These are phyloP conservation scores for Luvunga scandens DNA, from an alignment of 345 rosid species.

Conservation along the genomic window DNA sequence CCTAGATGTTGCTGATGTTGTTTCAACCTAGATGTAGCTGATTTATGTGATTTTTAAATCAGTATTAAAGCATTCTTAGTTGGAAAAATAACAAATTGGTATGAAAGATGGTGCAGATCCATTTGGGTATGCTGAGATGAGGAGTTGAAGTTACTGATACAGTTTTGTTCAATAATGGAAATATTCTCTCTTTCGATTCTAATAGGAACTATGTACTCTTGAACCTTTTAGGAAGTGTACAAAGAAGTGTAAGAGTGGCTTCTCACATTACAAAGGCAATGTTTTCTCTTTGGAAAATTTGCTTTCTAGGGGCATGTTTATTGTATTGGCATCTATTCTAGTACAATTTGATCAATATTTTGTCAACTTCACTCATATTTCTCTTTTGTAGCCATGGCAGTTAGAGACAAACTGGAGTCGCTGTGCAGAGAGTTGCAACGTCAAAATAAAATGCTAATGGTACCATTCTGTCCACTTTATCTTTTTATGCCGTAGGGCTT, in stretches of 20 bases:
- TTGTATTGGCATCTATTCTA: background rate
- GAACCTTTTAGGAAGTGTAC: background rate
- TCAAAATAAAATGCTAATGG: slow-evolving; percentile 93
- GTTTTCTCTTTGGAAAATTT: no score
- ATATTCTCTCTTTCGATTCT: background rate
- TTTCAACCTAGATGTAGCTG: background rate
- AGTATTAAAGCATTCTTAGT: background rate
- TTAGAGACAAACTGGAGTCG: slow-evolving; percentile 90
- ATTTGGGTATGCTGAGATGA: background rate
- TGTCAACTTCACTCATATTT: background rate
- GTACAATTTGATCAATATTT: background rate
- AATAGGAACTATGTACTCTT: background rate
- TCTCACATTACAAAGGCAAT: background rate
- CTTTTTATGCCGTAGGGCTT: background rate
- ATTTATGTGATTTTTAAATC: background rate
- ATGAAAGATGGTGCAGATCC: background rate
- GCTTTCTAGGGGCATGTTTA: background rate
- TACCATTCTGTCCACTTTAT: slow-evolving; percentile 18
- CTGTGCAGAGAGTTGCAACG: slow-evolving; percentile 92
- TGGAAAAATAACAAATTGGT: background rate
- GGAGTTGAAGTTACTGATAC: background rate
- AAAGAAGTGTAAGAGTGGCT: background rate
- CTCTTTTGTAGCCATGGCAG: slow-evolving; percentile 54
- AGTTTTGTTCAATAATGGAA: background rate
- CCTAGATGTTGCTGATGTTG: no score